Conservation (phyloP, 1,284 basidiomycete species). For the Ganoderma boninense region DNA sequence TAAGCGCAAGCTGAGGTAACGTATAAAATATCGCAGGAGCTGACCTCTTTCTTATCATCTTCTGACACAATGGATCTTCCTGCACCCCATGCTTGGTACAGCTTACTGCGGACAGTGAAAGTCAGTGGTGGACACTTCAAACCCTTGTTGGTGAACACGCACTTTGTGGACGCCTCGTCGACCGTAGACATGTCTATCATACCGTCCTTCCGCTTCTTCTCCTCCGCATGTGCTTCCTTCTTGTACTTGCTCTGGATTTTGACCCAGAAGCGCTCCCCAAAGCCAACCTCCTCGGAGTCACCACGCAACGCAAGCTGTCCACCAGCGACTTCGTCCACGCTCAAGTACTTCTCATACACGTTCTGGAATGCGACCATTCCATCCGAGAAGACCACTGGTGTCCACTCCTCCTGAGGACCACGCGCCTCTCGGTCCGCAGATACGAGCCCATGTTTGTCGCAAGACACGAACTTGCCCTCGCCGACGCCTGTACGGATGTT, state of each 20-base stretch:
- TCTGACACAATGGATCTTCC: slow-evolving; percentile 77
- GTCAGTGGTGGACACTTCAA: neutral
- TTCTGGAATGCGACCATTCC: slow-evolving; percentile 88
- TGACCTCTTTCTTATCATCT: slow-evolving; percentile 77
- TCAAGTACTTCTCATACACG: slow-evolving; percentile 85
- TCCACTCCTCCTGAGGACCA: slow-evolving; percentile 90
- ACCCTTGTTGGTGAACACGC: slow-evolving; percentile 42
- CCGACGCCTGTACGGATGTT: slow-evolving; percentile 86
- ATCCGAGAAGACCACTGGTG: slow-evolving; percentile 75
- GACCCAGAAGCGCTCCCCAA: slow-evolving; percentile 84
- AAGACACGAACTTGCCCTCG: slow-evolving; percentile 87
- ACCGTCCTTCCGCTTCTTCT: slow-evolving; percentile 79
- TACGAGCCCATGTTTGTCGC: slow-evolving; percentile 83
- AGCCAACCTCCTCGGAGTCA: slow-evolving; percentile 84
- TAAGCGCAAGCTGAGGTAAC: slow-evolving; percentile 12
- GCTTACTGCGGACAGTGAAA: slow-evolving; percentile 55
- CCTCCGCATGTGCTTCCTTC: slow-evolving; percentile 84
- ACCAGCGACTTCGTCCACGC: slow-evolving; percentile 85
- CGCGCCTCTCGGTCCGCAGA: slow-evolving; percentile 85
- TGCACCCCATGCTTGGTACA: slow-evolving; percentile 90
- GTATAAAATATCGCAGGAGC: slow-evolving; percentile 10
- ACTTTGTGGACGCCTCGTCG: slow-evolving; percentile 79
- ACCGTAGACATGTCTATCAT: slow-evolving; percentile 60
- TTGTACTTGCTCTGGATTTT: slow-evolving; percentile 93
- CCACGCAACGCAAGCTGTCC: slow-evolving; percentile 80